Base-by-base conservation (phyloP, 2,329 filamentous ascomycete genomes). In the Pseudogymnoascus sp. region DNA sequence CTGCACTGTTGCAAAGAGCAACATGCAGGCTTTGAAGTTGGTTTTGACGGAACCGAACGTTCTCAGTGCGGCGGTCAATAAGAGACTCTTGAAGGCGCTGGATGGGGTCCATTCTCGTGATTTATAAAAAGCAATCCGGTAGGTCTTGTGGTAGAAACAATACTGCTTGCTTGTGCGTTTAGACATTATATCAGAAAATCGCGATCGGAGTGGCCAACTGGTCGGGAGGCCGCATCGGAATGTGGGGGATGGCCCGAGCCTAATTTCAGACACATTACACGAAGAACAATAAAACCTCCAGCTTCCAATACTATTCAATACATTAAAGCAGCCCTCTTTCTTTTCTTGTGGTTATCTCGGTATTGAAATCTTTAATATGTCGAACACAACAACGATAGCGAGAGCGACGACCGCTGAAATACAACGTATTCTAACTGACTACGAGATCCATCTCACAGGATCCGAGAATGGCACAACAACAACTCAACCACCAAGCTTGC, bases 1-100 rank as follows among this genome's bases (percentile, higher is more conserved):
- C 65, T 26, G 71, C 71, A 16, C 77, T 74, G 2, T 70, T 68
- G 2, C 73, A 70, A 7, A 82, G 67, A 2, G 67, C 67, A 29
- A 75, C 70, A 65, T 79, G 77, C 0, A 83, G 73, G 2, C 67
- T 68, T 63, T 79, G 74, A 6, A 82, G 73, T 67, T 82, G 76
- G 36, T 75, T 74, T 67, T 79, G 78, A 8, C 77, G 73, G 65
- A 79, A 80, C 64, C 75, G 76, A n/a, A 77, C 67, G 64, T 79
- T 81, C 54, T 76, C 72, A 12, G 75, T 74, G 59, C 78, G 75
- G 23, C 76, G 76, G 60, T 81, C 78, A 10, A 78, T 75, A 10
- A 77, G 75, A 8, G 79, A 26, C 66, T 67, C 61, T 68, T 69
- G 42, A 75, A 75, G 62, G 64, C 61, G 31, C 64, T 69, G 14